Base-by-base conservation (phyloP, 805 yeast species). In the Hanseniaspora vineae region DNA sequence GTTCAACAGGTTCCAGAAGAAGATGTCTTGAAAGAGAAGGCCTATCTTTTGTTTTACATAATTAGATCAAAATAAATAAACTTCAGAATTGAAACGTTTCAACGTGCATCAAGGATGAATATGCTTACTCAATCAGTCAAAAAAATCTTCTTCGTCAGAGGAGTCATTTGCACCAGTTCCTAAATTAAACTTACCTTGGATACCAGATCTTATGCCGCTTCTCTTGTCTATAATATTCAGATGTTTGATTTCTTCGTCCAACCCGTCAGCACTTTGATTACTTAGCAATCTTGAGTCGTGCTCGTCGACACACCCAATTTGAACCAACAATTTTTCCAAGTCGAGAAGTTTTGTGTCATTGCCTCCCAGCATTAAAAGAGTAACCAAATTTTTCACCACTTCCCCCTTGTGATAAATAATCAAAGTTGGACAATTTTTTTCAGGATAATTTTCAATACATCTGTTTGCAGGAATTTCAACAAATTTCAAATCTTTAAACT, bases 401-500 rank as follows among this genome's bases (percentile, higher is more conserved):
- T 85, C 79, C 31, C 81, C 82, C 48, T 86, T 77, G 58, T 77
- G 76, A 64, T 92, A 92, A 0, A 92, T 76, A 45, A 92, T 71
- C 8, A 92, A 67, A 0, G 98, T 92, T 2, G 99, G 99, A 56
- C 95, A 84, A 68, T 86, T 89, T 32, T 74, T 62, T 23, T 85
- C 90, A 1, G 98, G 97, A 62, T 89, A 92, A 59, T 81, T 80
- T 58, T 90, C 97, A 53, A 89, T 83, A 46, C 97, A 95, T 63
- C 96, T 78, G 50, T 77, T 73, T 20, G 85, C 96, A n/a, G 84
- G 81, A 44, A 92, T 92, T 55, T 92, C 96, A 42, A 87, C 90
- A 60, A 92, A 84, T 64, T 92, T 92, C 55, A 90, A 66, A 58
- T 92, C 96, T 19, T 77, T 75, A 61, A 77, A 90, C 57, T 77